phyloP scores from a whole-genome alignment of 2,329 filamentous ascomycete species.

The Pseudocercospora eumusae region DNA sequence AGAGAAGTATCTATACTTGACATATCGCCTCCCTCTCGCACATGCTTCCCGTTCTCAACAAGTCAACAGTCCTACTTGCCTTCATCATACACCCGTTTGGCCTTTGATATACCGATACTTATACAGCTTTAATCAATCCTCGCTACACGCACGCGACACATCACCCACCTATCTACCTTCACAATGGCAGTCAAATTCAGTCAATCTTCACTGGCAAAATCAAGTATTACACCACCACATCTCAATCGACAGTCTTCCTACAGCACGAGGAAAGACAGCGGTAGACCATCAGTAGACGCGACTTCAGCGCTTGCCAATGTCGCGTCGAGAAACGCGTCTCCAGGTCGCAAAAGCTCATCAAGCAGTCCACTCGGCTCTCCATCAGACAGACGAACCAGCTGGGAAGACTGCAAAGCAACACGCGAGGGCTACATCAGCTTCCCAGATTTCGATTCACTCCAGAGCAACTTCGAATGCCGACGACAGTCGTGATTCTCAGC shows the following conservation, averaged over 20 bases:
- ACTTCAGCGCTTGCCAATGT: conserved; percentile 31
- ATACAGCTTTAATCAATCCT: not conserved
- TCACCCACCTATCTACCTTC: conserved; percentile 6
- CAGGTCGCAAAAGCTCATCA: conserved; percentile 27
- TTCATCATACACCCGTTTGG: conserved; percentile 1
- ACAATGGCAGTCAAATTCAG: conserved; percentile 31
- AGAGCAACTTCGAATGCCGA: conserved; percentile 9
- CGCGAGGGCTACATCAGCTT: conserved; percentile 40
- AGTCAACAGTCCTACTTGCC: conserved; percentile 1
- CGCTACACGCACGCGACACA: not conserved
- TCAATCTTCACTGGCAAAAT: conserved; percentile 33
- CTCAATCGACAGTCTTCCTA: conserved; percentile 37
- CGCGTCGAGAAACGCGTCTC: conserved; percentile 30
- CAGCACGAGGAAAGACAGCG: conserved; percentile 27
- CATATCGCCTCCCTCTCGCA: conserved; percentile 1
- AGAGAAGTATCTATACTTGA: conserved; percentile 10
- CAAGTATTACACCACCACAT: conserved; percentile 33
- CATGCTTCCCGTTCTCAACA: not conserved
- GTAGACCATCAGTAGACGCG: conserved; percentile 25
- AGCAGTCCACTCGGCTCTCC: conserved; percentile 28
- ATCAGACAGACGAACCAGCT: conserved; percentile 32
- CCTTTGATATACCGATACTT: not conserved
- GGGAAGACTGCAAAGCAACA: conserved; percentile 38
- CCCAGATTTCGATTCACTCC: conserved; percentile 37
- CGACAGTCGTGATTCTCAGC: conserved; percentile 4